Conservation (phyloP, 2,329 filamentous ascomycete species). For the Fulvia fulva region DNA sequence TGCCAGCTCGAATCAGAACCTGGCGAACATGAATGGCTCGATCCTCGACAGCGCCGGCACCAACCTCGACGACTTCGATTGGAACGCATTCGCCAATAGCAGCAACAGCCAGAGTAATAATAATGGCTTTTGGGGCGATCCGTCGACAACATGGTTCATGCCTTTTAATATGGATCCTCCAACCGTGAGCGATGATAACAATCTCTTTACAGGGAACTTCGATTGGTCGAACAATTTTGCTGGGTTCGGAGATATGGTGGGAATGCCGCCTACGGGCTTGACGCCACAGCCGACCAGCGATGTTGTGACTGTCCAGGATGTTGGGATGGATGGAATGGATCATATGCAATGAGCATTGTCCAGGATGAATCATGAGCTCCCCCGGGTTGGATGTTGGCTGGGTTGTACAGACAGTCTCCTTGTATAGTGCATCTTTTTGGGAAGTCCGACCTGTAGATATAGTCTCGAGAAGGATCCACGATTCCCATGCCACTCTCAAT, state of each 20-base stretch:
- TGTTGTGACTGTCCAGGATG: constrained; percentile 17
- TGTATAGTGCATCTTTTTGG: constrained; percentile 1
- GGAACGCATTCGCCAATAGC: constrained; percentile 22
- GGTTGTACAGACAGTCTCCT: background rate
- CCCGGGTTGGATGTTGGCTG: background rate
- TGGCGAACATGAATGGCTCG: constrained; percentile 11
- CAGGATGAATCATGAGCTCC: background rate
- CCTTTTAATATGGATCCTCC: constrained; percentile 87
- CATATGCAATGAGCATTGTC: constrained; percentile 5
- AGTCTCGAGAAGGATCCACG: background rate
- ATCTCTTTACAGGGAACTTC: constrained; percentile 28
- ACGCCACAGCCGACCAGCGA: constrained; percentile 19
- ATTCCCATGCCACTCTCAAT: background rate
- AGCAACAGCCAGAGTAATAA: constrained; percentile 14
- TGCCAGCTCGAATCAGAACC: constrained; percentile 29
- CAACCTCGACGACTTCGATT: constrained; percentile 26
- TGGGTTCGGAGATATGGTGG: constrained; percentile 25
- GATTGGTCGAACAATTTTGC: constrained; percentile 30
- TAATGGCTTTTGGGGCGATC: constrained; percentile 35
- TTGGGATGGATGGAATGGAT: constrained; percentile 7
- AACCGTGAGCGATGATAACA: constrained; percentile 36
- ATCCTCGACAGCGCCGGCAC: constrained; percentile 14
- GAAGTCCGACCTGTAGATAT: background rate
- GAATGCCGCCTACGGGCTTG: constrained; percentile 20
- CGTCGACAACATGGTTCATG: constrained; percentile 76